These are phyloP conservation scores for Rhizopogon rudus DNA, from an alignment of 768 basidiomycete genomes.

Conservation along the genomic window DNA sequence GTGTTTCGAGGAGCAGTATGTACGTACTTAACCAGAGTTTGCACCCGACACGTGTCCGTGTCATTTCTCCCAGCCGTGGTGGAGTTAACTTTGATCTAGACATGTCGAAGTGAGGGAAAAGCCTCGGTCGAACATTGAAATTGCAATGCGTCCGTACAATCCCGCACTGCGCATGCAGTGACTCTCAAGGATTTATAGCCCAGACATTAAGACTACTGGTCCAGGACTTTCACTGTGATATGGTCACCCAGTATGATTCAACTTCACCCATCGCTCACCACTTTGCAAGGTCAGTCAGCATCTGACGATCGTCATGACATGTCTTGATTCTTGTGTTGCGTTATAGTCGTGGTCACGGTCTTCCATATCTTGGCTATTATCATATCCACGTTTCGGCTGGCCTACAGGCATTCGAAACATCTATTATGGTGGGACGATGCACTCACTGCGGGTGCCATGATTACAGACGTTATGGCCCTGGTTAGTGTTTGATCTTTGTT, in stretches of 20 bases:
- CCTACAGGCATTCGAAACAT: conserved; percentile 1
- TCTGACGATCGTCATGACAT: not conserved
- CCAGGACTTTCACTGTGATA: not conserved
- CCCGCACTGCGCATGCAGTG: not conserved
- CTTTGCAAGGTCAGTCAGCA: not conserved
- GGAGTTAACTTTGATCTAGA: not conserved
- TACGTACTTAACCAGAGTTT: too few species aligned
- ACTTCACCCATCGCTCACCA: not conserved
- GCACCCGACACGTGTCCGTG: too few species aligned
- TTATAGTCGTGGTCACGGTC: not conserved
- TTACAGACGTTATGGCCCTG: not conserved
- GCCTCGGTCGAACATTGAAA: not conserved
- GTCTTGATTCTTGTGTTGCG: not conserved
- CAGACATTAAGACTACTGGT: too few species aligned
- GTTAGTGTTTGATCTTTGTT: not conserved
- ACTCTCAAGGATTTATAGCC: too few species aligned
- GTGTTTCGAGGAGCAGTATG: too few species aligned
- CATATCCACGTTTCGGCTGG: conserved; percentile 1
- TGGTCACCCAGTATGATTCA: not conserved
- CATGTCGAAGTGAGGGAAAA: not conserved
- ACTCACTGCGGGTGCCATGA: not conserved
- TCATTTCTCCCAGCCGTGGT: not conserved
- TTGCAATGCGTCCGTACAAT: not conserved
- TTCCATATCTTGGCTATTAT: conserved; percentile 1
- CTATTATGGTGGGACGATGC: conserved; percentile 8